These are phyloP conservation scores for Xylaria telfairii DNA, from an alignment of 495 filamentous ascomycete species.

Conservation along the genomic window DNA sequence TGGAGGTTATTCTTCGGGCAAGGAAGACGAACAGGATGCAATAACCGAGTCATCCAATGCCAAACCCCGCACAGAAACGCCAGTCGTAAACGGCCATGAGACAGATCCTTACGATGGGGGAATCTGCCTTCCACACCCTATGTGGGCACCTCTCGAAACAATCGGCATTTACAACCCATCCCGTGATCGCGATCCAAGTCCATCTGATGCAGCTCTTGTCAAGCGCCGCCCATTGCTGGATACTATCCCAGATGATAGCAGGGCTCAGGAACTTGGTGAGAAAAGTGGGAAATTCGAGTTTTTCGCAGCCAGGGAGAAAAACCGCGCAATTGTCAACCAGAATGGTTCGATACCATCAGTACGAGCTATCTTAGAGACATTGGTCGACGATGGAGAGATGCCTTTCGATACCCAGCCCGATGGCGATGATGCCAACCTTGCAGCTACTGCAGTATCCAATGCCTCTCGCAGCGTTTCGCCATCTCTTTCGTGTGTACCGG, in stretches of 20 bases:
- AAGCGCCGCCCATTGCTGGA: conserved; percentile 35
- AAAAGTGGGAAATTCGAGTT: conserved; percentile 47
- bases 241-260: conserved; percentile 5
- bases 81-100: not conserved
- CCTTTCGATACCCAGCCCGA: not conserved
- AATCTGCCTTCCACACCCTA: not conserved
- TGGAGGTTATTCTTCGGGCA: not conserved
- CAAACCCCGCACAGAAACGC: conserved; percentile 21
- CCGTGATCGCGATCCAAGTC: conserved; percentile 40
- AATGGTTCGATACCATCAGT: conserved; percentile 9
- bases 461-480: not conserved
- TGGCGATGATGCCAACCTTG: not conserved
- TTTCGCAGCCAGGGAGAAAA: conserved; percentile 48
- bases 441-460: not conserved
- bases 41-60: conserved; percentile 50
- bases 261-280: conserved; percentile 37
- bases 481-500: not conserved
- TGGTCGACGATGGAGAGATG: conserved; percentile 22
- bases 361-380: conserved; percentile 23
- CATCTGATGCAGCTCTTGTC: conserved; percentile 53
- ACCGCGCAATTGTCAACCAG: conserved; percentile 29
- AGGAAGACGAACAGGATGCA: conserved; percentile 39
- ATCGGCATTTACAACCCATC: not conserved
- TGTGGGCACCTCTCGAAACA: not conserved
- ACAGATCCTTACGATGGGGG: not conserved